Conservation (phyloP, 2,329 filamentous ascomycete species). For the Talaromyces sp. region DNA sequence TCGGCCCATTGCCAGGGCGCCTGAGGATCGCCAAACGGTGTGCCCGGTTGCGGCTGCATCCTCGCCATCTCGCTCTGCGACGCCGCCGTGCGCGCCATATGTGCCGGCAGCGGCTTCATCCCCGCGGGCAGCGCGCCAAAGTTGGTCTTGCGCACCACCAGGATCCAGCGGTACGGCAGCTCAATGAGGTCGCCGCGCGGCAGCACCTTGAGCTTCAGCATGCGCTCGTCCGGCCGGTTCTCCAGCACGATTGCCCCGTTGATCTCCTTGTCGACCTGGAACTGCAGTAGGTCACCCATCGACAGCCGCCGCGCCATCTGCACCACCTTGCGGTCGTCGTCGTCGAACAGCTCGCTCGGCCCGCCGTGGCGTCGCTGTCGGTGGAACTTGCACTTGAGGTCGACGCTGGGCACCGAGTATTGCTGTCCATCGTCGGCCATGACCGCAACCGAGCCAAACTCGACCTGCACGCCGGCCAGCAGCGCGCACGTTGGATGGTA, state of each 20-base stretch:
- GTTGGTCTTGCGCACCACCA: slow-evolving; percentile 45
- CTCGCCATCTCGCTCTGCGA: slow-evolving; percentile 51
- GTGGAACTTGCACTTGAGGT: slow-evolving; percentile 93
- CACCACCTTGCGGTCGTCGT: slow-evolving; percentile 62
- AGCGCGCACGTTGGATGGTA: slow-evolving; percentile 95
- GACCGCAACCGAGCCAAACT: slow-evolving; percentile 77
- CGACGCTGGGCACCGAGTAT: slow-evolving; percentile 85
- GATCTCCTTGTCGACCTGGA: slow-evolving; percentile 80
- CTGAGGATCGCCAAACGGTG: slow-evolving; percentile 56
- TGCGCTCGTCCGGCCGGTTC: slow-evolving; percentile 70
- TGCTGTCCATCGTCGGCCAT: slow-evolving; percentile 87
- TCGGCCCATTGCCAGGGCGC: slow-evolving; percentile 66
- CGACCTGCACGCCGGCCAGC: slow-evolving; percentile 84
- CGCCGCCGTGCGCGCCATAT: slow-evolving; percentile 47
- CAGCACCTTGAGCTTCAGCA: slow-evolving; percentile 71
- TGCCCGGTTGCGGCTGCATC: slow-evolving; percentile 59
- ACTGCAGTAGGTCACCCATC: slow-evolving; percentile 72
- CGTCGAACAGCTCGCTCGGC: slow-evolving; percentile 61
- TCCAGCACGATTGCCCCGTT: slow-evolving; percentile 85
- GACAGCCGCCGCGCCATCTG: slow-evolving; percentile 63
- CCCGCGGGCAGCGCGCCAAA: slow-evolving; percentile 41
- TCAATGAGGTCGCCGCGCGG: slow-evolving; percentile 59
- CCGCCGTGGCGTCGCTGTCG: slow-evolving; percentile 79
- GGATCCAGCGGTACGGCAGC: slow-evolving; percentile 53
- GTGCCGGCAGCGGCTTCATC: slow-evolving; percentile 41